These are phyloP conservation scores for Digitaria exilis DNA, from an alignment of 202 grass and related monocot genomes.

Conservation along the genomic window DNA sequence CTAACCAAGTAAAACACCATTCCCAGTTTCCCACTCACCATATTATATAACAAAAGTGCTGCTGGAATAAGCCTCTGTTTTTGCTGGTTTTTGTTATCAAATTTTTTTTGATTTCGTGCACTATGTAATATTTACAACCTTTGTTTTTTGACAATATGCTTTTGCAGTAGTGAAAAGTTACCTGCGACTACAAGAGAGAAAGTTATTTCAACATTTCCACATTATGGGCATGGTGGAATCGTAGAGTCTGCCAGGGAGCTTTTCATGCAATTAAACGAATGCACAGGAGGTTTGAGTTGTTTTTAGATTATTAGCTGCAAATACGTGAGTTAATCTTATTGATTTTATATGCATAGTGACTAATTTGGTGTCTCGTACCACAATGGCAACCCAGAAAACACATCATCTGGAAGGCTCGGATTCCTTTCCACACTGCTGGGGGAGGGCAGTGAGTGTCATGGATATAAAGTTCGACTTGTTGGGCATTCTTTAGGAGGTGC, in stretches of 20 bases:
- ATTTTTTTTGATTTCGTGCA: conserved; percentile 14
- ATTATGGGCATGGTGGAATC: conserved; percentile 97
- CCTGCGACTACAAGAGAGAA: conserved; percentile 64
- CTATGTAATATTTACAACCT: not conserved
- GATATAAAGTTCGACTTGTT: conserved; percentile 85
- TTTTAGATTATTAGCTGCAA: conserved; percentile 34
- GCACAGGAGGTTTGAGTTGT: conserved; percentile 52
- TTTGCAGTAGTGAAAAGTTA: conserved; percentile 70
- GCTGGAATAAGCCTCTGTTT: not conserved
- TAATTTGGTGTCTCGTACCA: conserved; percentile 18
- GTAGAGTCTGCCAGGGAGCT: conserved; percentile 89
- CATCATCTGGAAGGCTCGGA: conserved; percentile 55
- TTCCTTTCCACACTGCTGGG: conserved; percentile 76
- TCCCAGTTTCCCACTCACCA: not conserved
- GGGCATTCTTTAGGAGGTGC: conserved; percentile 97
- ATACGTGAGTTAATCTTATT: conserved; percentile 27
- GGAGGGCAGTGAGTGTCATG: conserved; percentile 68
- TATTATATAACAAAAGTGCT: not conserved
- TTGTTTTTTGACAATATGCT: conserved; percentile 20
- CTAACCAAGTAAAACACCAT: not conserved
- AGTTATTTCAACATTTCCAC: conserved; percentile 84
- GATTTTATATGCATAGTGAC: conserved; percentile 15
- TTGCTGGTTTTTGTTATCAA: conserved; percentile 2
- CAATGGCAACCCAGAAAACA: conserved; percentile 61
- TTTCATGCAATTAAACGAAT: conserved; percentile 87